A percentile compares a stretch with the other conserved stretches of the same genome.
Evolutionary conservation across 1,284 basidiomycete species (phyloP).

Genomic region (Leccinum fallax): DNA sequence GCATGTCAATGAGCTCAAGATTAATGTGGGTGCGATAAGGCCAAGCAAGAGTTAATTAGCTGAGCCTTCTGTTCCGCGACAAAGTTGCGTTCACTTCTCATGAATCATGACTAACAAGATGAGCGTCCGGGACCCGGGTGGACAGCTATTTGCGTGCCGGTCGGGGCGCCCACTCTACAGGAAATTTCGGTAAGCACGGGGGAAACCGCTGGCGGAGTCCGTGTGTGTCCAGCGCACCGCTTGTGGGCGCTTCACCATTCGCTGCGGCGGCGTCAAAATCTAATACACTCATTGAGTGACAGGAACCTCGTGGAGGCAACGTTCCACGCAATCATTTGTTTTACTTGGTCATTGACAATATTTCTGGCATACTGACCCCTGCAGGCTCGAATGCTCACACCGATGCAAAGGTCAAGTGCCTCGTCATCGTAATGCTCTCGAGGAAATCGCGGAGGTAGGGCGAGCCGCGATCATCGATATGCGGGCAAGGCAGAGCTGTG

Average conservation of each 20-base stretch:
- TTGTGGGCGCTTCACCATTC: neutral
- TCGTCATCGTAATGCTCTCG: neutral
- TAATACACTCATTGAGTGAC: neutral
- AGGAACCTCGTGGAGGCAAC: neutral
- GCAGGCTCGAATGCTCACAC: neutral
- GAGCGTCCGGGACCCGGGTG: neutral
- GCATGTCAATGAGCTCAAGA: neutral
- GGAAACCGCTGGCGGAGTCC: neutral
- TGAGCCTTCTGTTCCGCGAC: neutral
- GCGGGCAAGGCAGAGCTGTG: neutral
- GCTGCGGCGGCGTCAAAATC: neutral
- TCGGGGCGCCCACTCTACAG: neutral
- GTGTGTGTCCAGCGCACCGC: neutral
- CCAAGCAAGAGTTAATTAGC: neutral
- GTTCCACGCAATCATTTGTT: slow-evolving; percentile 1
- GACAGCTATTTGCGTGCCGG: neutral
- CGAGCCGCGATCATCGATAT: neutral
- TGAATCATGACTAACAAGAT: neutral
- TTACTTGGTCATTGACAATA: neutral
- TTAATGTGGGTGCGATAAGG: neutral
- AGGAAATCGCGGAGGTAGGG: neutral
- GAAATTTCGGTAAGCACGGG: neutral
- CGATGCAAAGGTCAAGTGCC: too few species aligned
- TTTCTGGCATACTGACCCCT: neutral
- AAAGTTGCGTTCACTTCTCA: neutral